These are phyloP conservation scores for Porcisia deanei DNA, from an alignment of 208 protist species.

Conservation along the genomic window DNA sequence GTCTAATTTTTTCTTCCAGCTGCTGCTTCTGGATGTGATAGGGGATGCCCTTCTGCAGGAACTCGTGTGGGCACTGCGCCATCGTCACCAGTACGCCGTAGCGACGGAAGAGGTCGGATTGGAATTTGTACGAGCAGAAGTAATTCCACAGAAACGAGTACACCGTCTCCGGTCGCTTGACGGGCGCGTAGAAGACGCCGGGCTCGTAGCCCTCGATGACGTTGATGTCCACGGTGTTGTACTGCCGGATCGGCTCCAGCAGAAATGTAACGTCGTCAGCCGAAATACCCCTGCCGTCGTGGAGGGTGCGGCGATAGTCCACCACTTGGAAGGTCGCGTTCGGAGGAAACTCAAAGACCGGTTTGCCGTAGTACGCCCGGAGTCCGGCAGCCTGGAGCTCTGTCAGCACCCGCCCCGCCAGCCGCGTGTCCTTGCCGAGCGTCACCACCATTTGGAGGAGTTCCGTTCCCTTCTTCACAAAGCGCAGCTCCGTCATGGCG, in stretches of 20 bases:
- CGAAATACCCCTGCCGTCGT: constrained; percentile 59
- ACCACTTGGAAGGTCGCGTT: constrained; percentile 83
- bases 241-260: constrained; percentile 52
- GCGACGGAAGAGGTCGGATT: constrained; percentile 64
- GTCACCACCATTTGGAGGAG: constrained; percentile 78
- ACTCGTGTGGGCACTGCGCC: constrained; percentile 78
- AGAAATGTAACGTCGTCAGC: constrained; percentile 56
- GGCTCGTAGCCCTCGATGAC: constrained; percentile 80
- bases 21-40: constrained; percentile 60
- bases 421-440: constrained; percentile 56
- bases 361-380: constrained; percentile 54
- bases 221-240: constrained; percentile 50
- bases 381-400: constrained; percentile 61
- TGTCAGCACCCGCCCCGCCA: constrained; percentile 57
- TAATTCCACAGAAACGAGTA: constrained; percentile 83
- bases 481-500: constrained; percentile 78
- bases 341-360: constrained; percentile 40
- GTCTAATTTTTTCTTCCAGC: constrained; percentile 37
- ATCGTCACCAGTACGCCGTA: constrained; percentile 83
- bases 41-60: constrained; percentile 58
- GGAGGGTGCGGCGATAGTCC: constrained; percentile 65
- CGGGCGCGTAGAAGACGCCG: constrained; percentile 79
- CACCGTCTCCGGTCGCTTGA: constrained; percentile 75
- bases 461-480: constrained; percentile 75
- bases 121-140: constrained; percentile 69